A percentile compares a stretch with the other conserved stretches of the same genome.
Conservation (phyloP, 1,139 yeast genomes). For the Pneumocystis jirovecii region DNA sequence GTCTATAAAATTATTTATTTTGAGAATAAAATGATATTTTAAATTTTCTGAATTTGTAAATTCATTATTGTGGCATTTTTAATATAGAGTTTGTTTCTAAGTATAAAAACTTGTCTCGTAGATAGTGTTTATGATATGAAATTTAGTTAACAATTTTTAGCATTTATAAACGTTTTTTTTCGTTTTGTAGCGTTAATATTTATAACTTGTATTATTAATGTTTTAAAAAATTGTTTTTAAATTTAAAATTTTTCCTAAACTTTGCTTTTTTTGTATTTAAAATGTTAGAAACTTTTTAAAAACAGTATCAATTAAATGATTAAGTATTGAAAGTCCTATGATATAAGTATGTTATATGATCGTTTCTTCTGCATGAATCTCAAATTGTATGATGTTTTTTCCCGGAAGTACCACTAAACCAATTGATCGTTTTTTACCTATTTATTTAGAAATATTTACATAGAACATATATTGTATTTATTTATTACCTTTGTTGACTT, state of each 20-base stretch:
- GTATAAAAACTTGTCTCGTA: too few relatives aligned
- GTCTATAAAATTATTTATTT: neutral
- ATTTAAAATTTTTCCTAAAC: too few relatives aligned
- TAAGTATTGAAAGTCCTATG: neutral
- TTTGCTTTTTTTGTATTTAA: too few relatives aligned
- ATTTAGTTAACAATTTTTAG: too few relatives aligned
- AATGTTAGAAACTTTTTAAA: neutral
- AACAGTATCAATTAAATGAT: neutral
- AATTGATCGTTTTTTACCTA: neutral
- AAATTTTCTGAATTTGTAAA: neutral
- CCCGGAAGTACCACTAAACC: neutral
- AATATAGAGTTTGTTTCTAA: neutral
- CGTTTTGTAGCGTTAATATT: neutral
- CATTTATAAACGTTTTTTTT: neutral
- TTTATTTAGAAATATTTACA: neutral
- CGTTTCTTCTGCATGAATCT: neutral
- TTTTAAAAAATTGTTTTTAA: neutral
- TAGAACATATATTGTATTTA: neutral
- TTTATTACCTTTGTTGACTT: neutral
- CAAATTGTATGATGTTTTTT: neutral
- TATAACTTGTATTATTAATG: too few relatives aligned
- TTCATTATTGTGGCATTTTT: neutral
- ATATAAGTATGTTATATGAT: neutral
- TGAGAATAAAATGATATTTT: neutral
- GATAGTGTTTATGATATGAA: too few relatives aligned